Percentiles rank a stretch among this genome's conserved stretches.
phyloP scores from a whole-genome alignment of 352 stramenopile species.

The Globisporangium okanoganense region DNA sequence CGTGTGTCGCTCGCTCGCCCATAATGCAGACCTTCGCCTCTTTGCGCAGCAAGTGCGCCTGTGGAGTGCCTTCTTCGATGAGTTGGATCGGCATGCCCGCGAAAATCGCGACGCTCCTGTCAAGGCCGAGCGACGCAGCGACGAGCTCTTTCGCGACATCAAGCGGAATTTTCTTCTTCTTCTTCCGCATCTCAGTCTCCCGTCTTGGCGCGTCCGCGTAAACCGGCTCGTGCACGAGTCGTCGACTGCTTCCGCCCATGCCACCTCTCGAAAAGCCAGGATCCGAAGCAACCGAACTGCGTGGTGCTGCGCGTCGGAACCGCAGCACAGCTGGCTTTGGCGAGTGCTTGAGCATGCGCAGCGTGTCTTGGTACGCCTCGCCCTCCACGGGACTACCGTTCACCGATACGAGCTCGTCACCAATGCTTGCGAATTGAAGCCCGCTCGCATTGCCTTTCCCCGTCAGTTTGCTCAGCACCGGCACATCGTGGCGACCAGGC shows the following conservation, averaged over 20 bases:
- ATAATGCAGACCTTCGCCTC: slow-evolving; percentile 80
- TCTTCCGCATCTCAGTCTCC: slow-evolving; percentile 40
- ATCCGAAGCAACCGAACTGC: slow-evolving; percentile 60
- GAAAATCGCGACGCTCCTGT: slow-evolving; percentile 64
- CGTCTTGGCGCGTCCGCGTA: slow-evolving; percentile 14
- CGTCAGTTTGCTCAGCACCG: slow-evolving; percentile 80
- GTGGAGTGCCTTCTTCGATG: slow-evolving; percentile 73
- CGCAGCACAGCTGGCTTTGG: slow-evolving; percentile 78
- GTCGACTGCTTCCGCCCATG: slow-evolving; percentile 21
- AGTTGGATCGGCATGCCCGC: slow-evolving; percentile 66
- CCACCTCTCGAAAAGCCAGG: slow-evolving; percentile 37
- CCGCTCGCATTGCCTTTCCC: slow-evolving; percentile 79
- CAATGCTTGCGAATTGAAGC: slow-evolving; percentile 77
- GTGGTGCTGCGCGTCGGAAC: slow-evolving; percentile 67
- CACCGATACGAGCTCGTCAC: slow-evolving; percentile 82
- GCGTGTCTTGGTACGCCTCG: slow-evolving; percentile 76
- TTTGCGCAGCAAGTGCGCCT: slow-evolving; percentile 76
- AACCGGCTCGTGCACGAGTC: slow-evolving; percentile 46
- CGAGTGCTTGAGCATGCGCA: slow-evolving; percentile 86
- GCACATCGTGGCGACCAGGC: slow-evolving; percentile 66
- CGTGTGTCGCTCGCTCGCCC: slow-evolving; percentile 14
- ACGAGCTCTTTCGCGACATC: slow-evolving; percentile 79
- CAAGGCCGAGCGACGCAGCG: slow-evolving; percentile 67
- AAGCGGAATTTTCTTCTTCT: slow-evolving; percentile 80
- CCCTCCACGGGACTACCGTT: slow-evolving; percentile 80